A percentile compares a stretch with the other conserved stretches of the same genome.
Conservation (phyloP, 192 early-diverging fungal species). For the Chytriomyces sp. region DNA sequence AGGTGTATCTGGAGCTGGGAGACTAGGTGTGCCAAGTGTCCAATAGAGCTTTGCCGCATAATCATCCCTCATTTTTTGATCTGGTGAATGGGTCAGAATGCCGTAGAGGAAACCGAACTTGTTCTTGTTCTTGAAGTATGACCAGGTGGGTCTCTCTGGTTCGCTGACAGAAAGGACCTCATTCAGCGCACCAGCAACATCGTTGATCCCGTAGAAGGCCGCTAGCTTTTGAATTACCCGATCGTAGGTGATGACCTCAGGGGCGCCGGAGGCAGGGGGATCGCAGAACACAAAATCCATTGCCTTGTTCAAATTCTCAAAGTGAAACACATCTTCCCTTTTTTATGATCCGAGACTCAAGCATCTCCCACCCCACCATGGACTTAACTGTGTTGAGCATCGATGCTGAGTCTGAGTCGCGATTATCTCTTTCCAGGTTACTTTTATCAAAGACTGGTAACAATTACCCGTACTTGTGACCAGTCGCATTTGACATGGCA, state of each 20-base stretch:
- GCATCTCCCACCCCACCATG: too few relatives aligned
- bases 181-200: not conserved
- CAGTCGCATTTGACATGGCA: too few relatives aligned
- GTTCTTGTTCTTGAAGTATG: not conserved
- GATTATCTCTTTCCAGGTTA: too few relatives aligned
- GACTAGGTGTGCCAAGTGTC: constrained; percentile 11
- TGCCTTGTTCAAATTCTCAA: not conserved
- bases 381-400: too few relatives aligned
- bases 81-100: constrained; percentile 10
- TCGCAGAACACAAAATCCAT: constrained; percentile 21
- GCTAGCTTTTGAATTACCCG: not conserved
- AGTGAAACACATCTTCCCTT: too few relatives aligned
- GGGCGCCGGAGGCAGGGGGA: not conserved
- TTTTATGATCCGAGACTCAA: too few relatives aligned
- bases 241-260: not conserved
- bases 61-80: not conserved
- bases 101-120: constrained; percentile 8
- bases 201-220: not conserved
- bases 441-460: too few relatives aligned
- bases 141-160: constrained; percentile 1
- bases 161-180: constrained; percentile 1
- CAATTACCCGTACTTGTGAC: too few relatives aligned
- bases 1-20: not conserved
- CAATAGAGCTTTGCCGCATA: constrained; percentile 18
- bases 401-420: too few relatives aligned